Evolutionary conservation across 106 monocot genomes (phyloP).

Genomic region (Vanilla planifolia): DNA sequence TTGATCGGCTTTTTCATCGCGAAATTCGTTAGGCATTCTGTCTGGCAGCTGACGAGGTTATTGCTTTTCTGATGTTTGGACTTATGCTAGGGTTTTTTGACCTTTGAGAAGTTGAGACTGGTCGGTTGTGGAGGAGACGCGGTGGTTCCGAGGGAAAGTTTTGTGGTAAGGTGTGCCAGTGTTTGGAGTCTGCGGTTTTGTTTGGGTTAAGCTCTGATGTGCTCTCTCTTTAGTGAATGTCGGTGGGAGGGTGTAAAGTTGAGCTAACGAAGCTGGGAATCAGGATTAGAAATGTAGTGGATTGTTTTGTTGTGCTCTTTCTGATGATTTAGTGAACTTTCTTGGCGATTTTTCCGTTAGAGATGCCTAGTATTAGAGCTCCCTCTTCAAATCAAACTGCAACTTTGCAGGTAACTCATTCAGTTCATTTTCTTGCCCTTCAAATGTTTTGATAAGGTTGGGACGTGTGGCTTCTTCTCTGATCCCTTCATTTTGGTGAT

Average conservation of each 20-base stretch:
- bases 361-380: constrained; percentile 87
- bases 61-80: no score
- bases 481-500: constrained; percentile 11
- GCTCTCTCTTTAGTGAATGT: background rate
- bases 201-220: background rate
- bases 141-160: background rate
- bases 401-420: constrained; percentile 64
- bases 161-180: background rate
- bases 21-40: no score
- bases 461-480: background rate
- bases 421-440: background rate
- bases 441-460: background rate
- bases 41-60: no score
- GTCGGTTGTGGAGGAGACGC: background rate
- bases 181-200: background rate
- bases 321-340: background rate
- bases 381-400: constrained; percentile 87
- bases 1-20: no score
- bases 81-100: background rate
- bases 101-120: background rate
- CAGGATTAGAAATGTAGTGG: constrained; percentile 6
- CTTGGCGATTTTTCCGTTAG: background rate
- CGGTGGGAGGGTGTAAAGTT: background rate
- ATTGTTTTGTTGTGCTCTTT: background rate
- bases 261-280: background rate